A percentile compares a stretch with the other conserved stretches of the same genome.
These are phyloP conservation scores for Mucor mucedo DNA, from an alignment of 371 early-diverging fungal species.

Conservation along the genomic window DNA sequence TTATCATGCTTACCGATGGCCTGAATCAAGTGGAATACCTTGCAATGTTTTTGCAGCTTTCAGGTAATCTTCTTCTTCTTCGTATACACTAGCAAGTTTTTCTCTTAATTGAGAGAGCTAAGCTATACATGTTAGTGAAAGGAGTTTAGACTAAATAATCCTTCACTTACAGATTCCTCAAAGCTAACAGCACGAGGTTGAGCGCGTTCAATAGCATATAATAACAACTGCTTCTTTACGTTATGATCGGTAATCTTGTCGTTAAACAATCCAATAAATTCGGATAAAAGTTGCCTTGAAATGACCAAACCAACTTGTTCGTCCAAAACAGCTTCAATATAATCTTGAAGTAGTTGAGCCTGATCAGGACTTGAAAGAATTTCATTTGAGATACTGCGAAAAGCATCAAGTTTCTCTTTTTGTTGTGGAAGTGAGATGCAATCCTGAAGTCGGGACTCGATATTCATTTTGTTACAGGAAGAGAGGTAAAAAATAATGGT, in stretches of 20 bases:
- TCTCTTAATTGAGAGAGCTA: constrained; percentile 79
- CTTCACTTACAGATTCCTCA: constrained; percentile 79
- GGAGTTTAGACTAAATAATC: neutral
- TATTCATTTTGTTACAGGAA: neutral
- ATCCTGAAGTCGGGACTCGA: constrained; percentile 28
- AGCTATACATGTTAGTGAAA: neutral
- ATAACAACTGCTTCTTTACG: constrained; percentile 55
- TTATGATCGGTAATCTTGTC: constrained; percentile 43
- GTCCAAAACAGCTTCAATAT: constrained; percentile 68
- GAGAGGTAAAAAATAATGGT: neutral
- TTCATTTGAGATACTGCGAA: constrained; percentile 34
- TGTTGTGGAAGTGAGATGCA: constrained; percentile 45
- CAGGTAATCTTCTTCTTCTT: constrained; percentile 78
- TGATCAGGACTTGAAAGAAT: constrained; percentile 32
- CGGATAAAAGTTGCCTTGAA: constrained; percentile 74
- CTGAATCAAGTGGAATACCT: constrained; percentile 86
- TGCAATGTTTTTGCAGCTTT: constrained; percentile 82
- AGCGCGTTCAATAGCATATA: constrained; percentile 63
- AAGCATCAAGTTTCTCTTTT: constrained; percentile 49
- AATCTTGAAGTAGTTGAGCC: constrained; percentile 40
- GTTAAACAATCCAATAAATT: constrained; percentile 57
- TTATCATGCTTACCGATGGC: constrained; percentile 66
- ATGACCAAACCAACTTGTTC: constrained; percentile 79
- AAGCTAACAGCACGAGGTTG: constrained; percentile 81
- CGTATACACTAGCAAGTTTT: constrained; percentile 73